Conservation (phyloP, 257 asterid genomes). For the Scutellaria minor region DNA sequence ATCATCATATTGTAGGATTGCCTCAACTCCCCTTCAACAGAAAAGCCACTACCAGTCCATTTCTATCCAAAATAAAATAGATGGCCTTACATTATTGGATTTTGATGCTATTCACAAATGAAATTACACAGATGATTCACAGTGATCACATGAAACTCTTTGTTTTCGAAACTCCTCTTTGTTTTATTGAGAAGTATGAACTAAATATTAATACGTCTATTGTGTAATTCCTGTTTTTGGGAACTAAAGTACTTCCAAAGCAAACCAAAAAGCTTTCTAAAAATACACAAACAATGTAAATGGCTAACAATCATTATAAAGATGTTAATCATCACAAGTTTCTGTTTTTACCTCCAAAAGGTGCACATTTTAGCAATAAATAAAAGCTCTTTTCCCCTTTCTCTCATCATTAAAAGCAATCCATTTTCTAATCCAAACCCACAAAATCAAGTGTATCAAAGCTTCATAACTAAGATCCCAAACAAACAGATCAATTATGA, state of each 20-base stretch:
- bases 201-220: not conserved
- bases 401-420: not conserved
- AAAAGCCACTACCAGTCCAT: not conserved
- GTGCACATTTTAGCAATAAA: not conserved
- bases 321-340: slow-evolving; percentile 14
- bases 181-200: not conserved
- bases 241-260: slow-evolving; percentile 3
- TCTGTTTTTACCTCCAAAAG: not conserved
- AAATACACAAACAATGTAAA: not conserved
- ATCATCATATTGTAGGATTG: not conserved
- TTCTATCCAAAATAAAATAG: not conserved
- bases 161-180: not conserved
- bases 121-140: not conserved
- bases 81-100: not conserved
- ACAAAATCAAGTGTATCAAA: not conserved
- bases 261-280: not conserved
- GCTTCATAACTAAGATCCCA: not conserved
- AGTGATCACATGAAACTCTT: slow-evolving; percentile 1
- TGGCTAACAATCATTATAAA: not conserved
- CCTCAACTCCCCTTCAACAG: not conserved
- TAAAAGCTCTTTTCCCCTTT: not conserved
- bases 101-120: not conserved
- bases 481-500: not conserved
- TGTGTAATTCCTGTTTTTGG: not conserved
- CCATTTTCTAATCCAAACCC: not conserved